phyloP scores from a whole-genome alignment of 768 basidiomycete species.

The Royoungia palumana region DNA sequence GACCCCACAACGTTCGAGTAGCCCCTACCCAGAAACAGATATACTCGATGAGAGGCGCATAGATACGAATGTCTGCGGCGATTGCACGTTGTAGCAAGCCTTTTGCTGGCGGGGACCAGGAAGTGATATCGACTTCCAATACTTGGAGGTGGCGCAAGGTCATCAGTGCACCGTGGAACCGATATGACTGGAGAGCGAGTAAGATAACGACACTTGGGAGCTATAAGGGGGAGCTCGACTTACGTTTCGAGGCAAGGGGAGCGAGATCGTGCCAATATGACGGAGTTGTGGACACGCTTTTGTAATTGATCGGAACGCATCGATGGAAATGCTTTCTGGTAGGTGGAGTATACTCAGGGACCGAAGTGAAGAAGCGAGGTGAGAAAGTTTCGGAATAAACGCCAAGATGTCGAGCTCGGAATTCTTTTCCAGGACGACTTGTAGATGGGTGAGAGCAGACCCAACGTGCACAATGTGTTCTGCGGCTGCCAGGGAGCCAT shows the following conservation, averaged over 20 bases:
- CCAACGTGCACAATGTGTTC: slow-evolving; percentile 35
- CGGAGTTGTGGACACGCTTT: slow-evolving; percentile 33
- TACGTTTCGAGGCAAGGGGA: slow-evolving; percentile 37
- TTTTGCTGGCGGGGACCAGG: slow-evolving; percentile 33
- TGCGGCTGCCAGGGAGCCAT: slow-evolving; percentile 43
- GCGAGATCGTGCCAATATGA: slow-evolving; percentile 38
- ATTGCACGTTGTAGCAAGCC: slow-evolving; percentile 34
- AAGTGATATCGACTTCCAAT: slow-evolving; percentile 37
- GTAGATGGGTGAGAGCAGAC: slow-evolving; percentile 44
- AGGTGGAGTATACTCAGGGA: slow-evolving; percentile 36
- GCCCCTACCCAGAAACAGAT: slow-evolving; percentile 35
- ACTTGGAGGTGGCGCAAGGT: slow-evolving; percentile 32
- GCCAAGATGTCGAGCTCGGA: slow-evolving; percentile 28
- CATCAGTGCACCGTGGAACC: slow-evolving; percentile 34
- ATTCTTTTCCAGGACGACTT: slow-evolving; percentile 41
- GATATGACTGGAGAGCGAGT: slow-evolving; percentile 28
- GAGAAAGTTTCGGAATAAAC: slow-evolving; percentile 32
- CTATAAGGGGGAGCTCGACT: slow-evolving; percentile 14
- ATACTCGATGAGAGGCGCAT: slow-evolving; percentile 33
- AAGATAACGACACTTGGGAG: slow-evolving; percentile 17
- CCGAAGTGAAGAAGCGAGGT: slow-evolving; percentile 31
- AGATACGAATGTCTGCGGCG: slow-evolving; percentile 38
- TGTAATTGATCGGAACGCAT: slow-evolving; percentile 33
- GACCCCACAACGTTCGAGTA: slow-evolving; percentile 27
- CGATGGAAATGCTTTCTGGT: slow-evolving; percentile 31